phyloP scores from a whole-genome alignment of 352 stramenopile species.

The Pythium guiyangense region DNA sequence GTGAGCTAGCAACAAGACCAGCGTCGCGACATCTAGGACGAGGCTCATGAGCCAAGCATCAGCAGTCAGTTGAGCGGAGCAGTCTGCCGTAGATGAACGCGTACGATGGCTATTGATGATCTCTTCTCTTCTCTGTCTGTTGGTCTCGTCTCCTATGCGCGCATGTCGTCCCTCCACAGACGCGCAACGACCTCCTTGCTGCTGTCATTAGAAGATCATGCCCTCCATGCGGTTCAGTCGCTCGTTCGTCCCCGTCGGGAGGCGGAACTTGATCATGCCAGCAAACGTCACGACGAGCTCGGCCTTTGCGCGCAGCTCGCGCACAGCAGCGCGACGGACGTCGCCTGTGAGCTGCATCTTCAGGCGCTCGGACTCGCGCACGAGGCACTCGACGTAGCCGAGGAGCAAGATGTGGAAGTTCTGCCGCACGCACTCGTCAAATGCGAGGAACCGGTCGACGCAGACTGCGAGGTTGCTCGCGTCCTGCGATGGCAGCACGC shows the following conservation, averaged over 20 bases:
- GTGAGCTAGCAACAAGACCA: too few species aligned
- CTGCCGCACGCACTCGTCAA: conserved; percentile 77
- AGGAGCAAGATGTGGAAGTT: conserved; percentile 85
- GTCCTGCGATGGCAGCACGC: conserved; percentile 63
- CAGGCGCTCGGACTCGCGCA: conserved; percentile 72
- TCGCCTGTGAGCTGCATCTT: conserved; percentile 69
- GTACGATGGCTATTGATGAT: not conserved
- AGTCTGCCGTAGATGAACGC: too few species aligned
- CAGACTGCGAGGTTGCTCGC: conserved; percentile 52
- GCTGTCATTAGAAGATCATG: conserved; percentile 72
- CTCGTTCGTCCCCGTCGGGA: conserved; percentile 78
- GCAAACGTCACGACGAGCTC: conserved; percentile 83
- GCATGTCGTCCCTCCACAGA: not conserved
- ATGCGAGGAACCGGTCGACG: conserved; percentile 80
- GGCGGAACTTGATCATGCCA: conserved; percentile 86
- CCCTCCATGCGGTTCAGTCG: conserved; percentile 82
- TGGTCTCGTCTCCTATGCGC: not conserved
- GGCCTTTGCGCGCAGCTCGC: conserved; percentile 64
- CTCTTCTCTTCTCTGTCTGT: not conserved
- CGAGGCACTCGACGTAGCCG: conserved; percentile 85
- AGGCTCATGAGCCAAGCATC: too few species aligned
- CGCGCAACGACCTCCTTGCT: not conserved
- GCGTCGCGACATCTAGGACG: too few species aligned
- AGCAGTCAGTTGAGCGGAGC: too few species aligned
- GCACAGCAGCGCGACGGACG: conserved; percentile 34